Conservation (phyloP, 768 basidiomycete genomes). For the Mycena haematopus region DNA sequence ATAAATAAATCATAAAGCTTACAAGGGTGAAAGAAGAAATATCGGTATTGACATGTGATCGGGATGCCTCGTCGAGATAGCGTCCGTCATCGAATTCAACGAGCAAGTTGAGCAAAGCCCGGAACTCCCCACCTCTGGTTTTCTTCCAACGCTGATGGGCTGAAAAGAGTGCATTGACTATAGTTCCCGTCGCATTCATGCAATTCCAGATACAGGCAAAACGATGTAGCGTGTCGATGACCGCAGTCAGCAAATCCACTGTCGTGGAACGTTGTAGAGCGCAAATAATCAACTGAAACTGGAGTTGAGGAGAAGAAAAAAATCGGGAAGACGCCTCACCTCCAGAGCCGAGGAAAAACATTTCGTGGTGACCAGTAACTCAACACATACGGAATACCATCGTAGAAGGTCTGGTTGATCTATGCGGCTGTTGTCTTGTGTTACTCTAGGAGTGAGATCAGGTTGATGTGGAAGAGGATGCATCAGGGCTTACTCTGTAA, state of each 20-base stretch:
- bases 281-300: constrained; percentile 54
- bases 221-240: constrained; percentile 76
- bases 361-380: constrained; percentile 64
- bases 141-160: constrained; percentile 68
- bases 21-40: constrained; percentile 68
- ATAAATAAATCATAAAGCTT: constrained; percentile 30
- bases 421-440: constrained; percentile 33
- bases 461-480: neutral
- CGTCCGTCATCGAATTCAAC: constrained; percentile 68
- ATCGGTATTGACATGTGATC: constrained; percentile 67
- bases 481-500: constrained; percentile 49
- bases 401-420: constrained; percentile 50
- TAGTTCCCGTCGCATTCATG: constrained; percentile 65
- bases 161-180: constrained; percentile 64
- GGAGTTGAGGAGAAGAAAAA: constrained; percentile 17
- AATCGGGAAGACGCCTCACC: constrained; percentile 44
- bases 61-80: constrained; percentile 59
- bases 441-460: constrained; percentile 21
- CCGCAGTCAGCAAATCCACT: constrained; percentile 59
- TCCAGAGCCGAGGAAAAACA: constrained; percentile 76
- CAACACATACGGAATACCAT: constrained; percentile 61
- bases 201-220: constrained; percentile 79
- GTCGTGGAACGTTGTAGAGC: constrained; percentile 60
- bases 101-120: constrained; percentile 66
- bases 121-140: constrained; percentile 67